Conservation (phyloP, 202 grass and related monocot genomes). For the Elaeis oleifera region DNA sequence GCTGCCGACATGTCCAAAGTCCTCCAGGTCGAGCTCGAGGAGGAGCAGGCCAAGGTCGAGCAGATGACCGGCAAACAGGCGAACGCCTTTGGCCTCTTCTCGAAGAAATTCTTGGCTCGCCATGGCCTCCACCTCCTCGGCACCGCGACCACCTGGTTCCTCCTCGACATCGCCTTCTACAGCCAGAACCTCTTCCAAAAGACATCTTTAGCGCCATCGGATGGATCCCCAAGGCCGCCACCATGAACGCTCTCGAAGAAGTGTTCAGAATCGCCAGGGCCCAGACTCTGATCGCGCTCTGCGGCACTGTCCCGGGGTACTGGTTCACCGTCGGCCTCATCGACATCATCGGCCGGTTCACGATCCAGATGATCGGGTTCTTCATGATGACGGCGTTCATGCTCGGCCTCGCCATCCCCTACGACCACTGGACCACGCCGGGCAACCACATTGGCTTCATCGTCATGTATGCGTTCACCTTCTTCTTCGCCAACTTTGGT, state of each 20-base stretch:
- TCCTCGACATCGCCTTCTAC: slow-evolving; percentile 81
- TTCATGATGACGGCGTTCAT: slow-evolving; percentile 60
- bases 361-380: slow-evolving; percentile 49
- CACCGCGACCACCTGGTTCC: slow-evolving; percentile 54
- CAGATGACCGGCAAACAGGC: background rate
- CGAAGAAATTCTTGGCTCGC: slow-evolving; percentile 36
- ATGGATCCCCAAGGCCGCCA: slow-evolving; percentile 55
- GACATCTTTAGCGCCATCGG: slow-evolving; percentile 77
- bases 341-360: slow-evolving; percentile 59
- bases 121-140: slow-evolving; percentile 61
- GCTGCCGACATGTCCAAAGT: slow-evolving; percentile 57
- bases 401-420: slow-evolving; percentile 58
- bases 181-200: slow-evolving; percentile 81
- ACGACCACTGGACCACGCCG: slow-evolving; percentile 57
- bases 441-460: slow-evolving; percentile 51
- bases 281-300: slow-evolving; percentile 67
- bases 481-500: slow-evolving; percentile 54
- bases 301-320: slow-evolving; percentile 73
- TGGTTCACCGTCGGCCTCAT: slow-evolving; percentile 80
- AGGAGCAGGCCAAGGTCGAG: slow-evolving; percentile 18
- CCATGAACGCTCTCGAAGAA: slow-evolving; percentile 66
- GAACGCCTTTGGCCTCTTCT: slow-evolving; percentile 58
- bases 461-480: slow-evolving; percentile 44
- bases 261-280: slow-evolving; percentile 54
- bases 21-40: slow-evolving; percentile 42